Percentiles rank a stretch among this genome's conserved stretches.
phyloP scores from a whole-genome alignment of 2,329 filamentous ascomycete genomes.

The Alternaria dauci region DNA sequence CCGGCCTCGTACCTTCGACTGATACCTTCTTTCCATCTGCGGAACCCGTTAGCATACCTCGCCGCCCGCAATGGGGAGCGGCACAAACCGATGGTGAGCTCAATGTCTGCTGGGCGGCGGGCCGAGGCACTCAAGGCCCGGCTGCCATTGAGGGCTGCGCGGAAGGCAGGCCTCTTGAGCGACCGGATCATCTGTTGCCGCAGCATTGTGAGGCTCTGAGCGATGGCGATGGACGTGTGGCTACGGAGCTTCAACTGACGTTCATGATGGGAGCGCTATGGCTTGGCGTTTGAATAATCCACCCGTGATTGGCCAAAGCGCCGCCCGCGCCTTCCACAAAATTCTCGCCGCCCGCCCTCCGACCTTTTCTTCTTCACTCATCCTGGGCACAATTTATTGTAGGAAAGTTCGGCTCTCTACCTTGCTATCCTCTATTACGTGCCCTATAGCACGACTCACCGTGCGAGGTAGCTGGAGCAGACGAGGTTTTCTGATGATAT shows the following conservation, averaged over 20 bases:
- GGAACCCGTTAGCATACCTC: conserved; percentile 47
- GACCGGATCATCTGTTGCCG: conserved; percentile 71
- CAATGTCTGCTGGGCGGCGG: conserved; percentile 86
- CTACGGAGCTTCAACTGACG: conserved; percentile 36
- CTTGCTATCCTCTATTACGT: conserved; percentile 69
- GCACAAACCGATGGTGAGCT: conserved; percentile 88
- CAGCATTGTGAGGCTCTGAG: conserved; percentile 61
- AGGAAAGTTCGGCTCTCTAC: conserved; percentile 61
- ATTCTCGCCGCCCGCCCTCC: conserved; percentile 27
- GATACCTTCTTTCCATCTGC: conserved; percentile 97
- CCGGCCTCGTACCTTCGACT: conserved; percentile 78
- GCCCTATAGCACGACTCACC: conserved; percentile 65
- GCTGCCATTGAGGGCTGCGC: conserved; percentile 65
- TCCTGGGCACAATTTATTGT: conserved; percentile 73
- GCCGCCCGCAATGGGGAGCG: conserved; percentile 32
- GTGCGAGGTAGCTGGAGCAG: conserved; percentile 72
- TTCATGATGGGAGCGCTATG: conserved; percentile 29
- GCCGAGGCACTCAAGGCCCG: conserved; percentile 84
- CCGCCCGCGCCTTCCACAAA: conserved; percentile 34
- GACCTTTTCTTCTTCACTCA: conserved; percentile 59
- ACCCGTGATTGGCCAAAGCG: conserved; percentile 45
- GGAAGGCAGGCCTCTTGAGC: conserved; percentile 64
- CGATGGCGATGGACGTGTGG: conserved; percentile 40
- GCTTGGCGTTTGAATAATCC: conserved; percentile 32
- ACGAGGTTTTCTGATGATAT: conserved; percentile 66